Percentiles rank a stretch among this genome's conserved stretches.
Evolutionary conservation across 1,139 yeast species (phyloP).

Genomic region (Protomyces inouyei): DNA sequence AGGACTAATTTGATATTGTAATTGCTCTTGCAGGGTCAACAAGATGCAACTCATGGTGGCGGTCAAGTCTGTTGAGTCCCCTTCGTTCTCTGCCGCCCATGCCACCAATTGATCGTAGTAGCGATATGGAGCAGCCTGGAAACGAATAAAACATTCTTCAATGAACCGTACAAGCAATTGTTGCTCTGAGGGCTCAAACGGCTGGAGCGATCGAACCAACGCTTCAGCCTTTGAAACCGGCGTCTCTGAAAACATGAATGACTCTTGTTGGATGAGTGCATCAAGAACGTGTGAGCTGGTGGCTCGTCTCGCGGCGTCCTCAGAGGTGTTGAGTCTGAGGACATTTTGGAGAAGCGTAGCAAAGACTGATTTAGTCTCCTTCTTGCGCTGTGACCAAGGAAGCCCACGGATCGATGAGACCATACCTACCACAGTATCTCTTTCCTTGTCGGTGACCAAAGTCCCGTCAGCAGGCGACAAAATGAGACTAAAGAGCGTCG

Average conservation of each 20-base stretch:
- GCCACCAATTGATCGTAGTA: constrained; percentile 3
- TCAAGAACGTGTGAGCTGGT: background rate
- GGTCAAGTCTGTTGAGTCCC: background rate
- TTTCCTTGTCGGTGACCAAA: background rate
- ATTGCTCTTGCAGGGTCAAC: constrained; percentile 3
- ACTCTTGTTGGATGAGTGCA: background rate
- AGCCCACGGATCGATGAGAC: background rate
- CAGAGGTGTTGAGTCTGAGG: background rate
- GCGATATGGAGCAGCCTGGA: constrained; percentile 20
- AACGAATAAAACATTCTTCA: constrained; percentile 12
- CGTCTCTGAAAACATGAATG: constrained; percentile 6
- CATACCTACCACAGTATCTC: constrained; percentile 1
- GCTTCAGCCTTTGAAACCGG: constrained; percentile 1
- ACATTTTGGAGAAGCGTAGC: background rate
- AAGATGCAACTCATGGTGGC: background rate
- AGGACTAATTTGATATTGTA: background rate
- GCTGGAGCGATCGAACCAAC: background rate
- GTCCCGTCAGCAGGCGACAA: background rate
- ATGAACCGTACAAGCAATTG: background rate
- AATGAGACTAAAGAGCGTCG: constrained; percentile 1
- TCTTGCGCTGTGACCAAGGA: constrained; percentile 8
- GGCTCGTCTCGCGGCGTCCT: background rate
- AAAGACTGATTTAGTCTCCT: constrained; percentile 3
- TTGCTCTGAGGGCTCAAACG: background rate
- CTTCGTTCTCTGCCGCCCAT: background rate